Evolutionary conservation across 768 basidiomycete species (phyloP), one percentile per base, ranked within the genome.

Genomic region (Leccinellum albellum): DNA sequence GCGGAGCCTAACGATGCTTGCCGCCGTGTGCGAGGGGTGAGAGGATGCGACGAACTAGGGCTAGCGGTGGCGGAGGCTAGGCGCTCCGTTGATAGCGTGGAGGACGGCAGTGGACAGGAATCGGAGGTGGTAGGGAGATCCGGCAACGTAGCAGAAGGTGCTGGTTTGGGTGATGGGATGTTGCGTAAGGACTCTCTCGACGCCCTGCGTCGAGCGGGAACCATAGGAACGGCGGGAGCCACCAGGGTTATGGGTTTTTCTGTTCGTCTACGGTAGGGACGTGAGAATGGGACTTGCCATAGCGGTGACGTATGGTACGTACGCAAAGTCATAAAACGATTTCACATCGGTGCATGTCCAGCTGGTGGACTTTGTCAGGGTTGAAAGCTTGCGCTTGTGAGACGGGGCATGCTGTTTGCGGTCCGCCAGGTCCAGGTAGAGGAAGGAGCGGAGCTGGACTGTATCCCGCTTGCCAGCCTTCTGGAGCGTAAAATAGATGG

Each of bases 391-490:
- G 50, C 73, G 70, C 17, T 66, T 62, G 42, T 75, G 66, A 26
- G 74, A 75, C 46, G 76, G 77, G 3, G 77, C 72, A 37, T 75
- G 72, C 54, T 73, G 66, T 4, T 75, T 74, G 24, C 77, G 75
- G 67, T 84, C 82, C 37, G 85, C 86, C 4, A 86, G 78, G 68
- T 88, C 87, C 54, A 88, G 79, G 33, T 82, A 87, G 51, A 88
- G 79, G 68, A 87, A 88, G 3, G 87, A 88, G 42, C 82, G 79
- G 59, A 69, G 74, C 58, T 79, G 72, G 46, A 63, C 55, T 3
- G 69, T 58, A 64, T 78, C 75, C 31, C 77, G 74, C 51, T 72
- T 73, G 37, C 10, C 40, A 42, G 62, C 57, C 15, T 76, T 71
- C 61, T 77, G 75, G 44, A 81, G 66, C 1, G 81, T 80, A 56